Base-by-base conservation (phyloP, 1,284 basidiomycete genomes). In the Flammula alnicola region DNA sequence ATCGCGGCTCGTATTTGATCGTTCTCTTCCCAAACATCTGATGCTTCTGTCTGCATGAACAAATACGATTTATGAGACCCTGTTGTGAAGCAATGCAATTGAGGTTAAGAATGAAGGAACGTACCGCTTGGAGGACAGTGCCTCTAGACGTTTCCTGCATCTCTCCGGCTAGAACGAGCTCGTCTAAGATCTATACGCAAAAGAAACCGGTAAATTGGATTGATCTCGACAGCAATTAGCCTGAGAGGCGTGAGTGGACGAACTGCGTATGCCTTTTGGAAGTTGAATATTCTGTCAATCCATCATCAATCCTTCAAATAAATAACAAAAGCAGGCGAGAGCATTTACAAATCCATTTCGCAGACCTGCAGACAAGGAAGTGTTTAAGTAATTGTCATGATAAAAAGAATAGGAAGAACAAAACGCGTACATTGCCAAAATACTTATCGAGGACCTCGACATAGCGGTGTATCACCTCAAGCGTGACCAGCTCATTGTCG, bases 391-490 rank as follows among this genome's bases (percentile, higher is more conserved):
- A 22, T 7, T 44, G 45, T 11, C 51, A 23, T 38, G 29, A n/a
- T 19, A 11, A 30, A 16, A 12, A 38, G 23, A 32, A 46, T 26
- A 8, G 39, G 8, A 41, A 9, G 7, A 44, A 41, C 12, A 43
- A 51, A 37, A 36, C 8, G 74, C 86, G 59, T 65, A 95, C 93
- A 63, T 97, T 97, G 33, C 95, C 95, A 76, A 98, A 98, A 72
- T 97, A 98, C 42, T 91, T 79, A 68, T 98, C 95, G 46, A 98
- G 73, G 10, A 95, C 86, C 66, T 98, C 95, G 47, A 98, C 95
- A 63, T 95, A 98, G 61, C 95, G 85, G 68, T 98, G 95, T 40
- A 98, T 91, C 57, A 97, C 84, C 72, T 98, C 95, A 32, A 98
- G 81, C 1, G 93, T 92, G 49, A 94, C 80, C 49, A 98, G 80